Evolutionary conservation across 306 rosid species (phyloP).

Genomic region (Prinsepia uniflora): DNA sequence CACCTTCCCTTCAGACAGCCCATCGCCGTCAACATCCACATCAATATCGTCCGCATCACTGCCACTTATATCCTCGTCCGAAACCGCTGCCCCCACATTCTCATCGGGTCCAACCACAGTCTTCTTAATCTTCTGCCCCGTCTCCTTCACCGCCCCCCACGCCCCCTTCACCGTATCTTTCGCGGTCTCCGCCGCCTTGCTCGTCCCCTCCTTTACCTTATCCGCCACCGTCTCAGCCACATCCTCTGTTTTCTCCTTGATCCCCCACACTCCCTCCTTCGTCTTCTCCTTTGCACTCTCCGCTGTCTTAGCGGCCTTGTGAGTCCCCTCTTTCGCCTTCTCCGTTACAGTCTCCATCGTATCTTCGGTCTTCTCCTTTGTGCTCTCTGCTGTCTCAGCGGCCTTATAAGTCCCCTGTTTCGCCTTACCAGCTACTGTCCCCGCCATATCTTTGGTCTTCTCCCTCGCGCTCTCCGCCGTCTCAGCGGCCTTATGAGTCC

Average conservation of each 20-base stretch:
- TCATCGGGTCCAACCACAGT: conserved; percentile 53
- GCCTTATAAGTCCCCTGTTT: conserved; percentile 23
- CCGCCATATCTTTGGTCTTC: conserved; percentile 23
- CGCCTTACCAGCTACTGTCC: conserved; percentile 14
- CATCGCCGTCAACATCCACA: not conserved
- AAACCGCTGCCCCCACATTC: not conserved
- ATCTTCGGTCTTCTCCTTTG: conserved; percentile 29
- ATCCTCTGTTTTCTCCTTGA: conserved; percentile 36
- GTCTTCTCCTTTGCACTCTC: conserved; percentile 1
- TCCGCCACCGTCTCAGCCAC: conserved; percentile 18
- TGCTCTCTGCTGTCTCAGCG: conserved; percentile 31
- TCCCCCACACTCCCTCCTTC: conserved; percentile 19
- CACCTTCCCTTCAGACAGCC: not conserved
- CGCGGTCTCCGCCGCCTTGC: conserved; percentile 1
- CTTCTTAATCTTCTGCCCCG: conserved; percentile 54
- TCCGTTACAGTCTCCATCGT: conserved; percentile 18
- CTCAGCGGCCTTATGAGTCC: conserved; percentile 10
- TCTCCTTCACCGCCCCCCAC: conserved; percentile 32
- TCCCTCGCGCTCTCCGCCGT: conserved; percentile 38
- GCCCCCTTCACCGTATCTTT: conserved; percentile 16
- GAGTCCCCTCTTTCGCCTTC: conserved; percentile 25
- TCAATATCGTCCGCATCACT: not conserved
- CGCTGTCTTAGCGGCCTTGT: conserved; percentile 8
- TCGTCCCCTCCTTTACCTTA: conserved; percentile 27
- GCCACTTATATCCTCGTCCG: not conserved